Percentiles rank a stretch among this genome's conserved stretches.
phyloP scores from a whole-genome alignment of 345 rosid genomes.

The Hibiscus syriacus region DNA sequence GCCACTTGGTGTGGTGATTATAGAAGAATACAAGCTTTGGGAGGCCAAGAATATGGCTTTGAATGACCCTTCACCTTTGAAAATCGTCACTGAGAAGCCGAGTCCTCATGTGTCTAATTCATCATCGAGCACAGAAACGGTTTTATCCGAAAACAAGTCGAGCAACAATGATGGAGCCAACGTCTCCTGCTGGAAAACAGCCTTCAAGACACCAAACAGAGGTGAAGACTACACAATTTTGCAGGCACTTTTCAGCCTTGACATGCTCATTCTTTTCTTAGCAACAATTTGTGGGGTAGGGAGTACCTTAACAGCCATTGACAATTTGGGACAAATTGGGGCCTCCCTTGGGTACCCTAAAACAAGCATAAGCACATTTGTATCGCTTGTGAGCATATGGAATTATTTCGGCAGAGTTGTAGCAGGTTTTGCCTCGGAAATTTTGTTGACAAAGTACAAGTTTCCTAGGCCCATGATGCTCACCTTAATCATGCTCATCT shows the following conservation, averaged over 20 bases:
- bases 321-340: constrained; percentile 66
- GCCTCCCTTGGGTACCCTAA: constrained; percentile 43
- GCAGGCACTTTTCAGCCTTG: constrained; percentile 18
- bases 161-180: not conserved
- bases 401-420: constrained; percentile 12
- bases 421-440: constrained; percentile 11
- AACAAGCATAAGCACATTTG: constrained; percentile 22
- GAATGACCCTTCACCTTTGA: constrained; percentile 23
- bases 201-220: constrained; percentile 10
- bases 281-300: constrained; percentile 57
- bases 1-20: constrained; percentile 36
- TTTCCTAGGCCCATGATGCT: constrained; percentile 14
- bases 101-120: not conserved
- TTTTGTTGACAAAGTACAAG: constrained; percentile 8
- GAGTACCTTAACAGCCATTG: constrained; percentile 50
- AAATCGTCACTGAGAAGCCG: constrained; percentile 23
- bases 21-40: constrained; percentile 45
- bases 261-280: constrained; percentile 30
- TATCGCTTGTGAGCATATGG: constrained; percentile 18
- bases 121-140: not conserved
- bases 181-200: constrained; percentile 19
- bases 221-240: constrained; percentile 19
- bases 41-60: constrained; percentile 24
- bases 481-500: constrained; percentile 37
- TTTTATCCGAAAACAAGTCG: not conserved